These are phyloP conservation scores for Teratosphaeriaceae sp. DNA, from an alignment of 2,329 filamentous ascomycete species.

Conservation along the genomic window DNA sequence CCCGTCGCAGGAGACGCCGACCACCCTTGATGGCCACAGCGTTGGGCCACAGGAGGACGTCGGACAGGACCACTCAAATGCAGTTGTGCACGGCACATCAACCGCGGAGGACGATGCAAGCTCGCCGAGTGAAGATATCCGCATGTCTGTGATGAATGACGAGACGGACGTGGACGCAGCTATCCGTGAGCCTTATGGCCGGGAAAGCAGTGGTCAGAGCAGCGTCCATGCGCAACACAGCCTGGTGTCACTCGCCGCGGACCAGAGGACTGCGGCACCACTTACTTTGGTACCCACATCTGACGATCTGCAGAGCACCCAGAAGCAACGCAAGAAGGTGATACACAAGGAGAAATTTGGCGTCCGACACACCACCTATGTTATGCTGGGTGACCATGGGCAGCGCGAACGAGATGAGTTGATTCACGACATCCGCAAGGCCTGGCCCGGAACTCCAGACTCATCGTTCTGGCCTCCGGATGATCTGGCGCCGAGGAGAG, in stretches of 20 bases:
- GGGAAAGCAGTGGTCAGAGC: background rate
- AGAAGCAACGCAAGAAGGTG: slow-evolving; percentile 2
- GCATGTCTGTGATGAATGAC: background rate
- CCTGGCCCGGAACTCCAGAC: background rate
- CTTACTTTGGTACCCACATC: too few species aligned
- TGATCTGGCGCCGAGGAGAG: background rate
- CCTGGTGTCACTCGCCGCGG: background rate
- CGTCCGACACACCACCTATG: background rate
- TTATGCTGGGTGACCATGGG: background rate
- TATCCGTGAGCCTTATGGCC: background rate
- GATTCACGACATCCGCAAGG: background rate
- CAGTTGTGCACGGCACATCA: background rate
- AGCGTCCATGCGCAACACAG: background rate
- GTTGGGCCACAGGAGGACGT: background rate
- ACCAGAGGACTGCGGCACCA: background rate
- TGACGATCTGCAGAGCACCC: background rate
- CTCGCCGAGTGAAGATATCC: background rate
- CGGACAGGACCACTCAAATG: background rate
- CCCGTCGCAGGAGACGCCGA: background rate
- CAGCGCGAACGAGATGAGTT: background rate
- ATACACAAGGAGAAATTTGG: background rate
- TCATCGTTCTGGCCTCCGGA: background rate
- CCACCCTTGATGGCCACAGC: background rate
- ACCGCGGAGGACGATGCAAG: background rate
- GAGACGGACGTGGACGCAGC: background rate